Evolutionary conservation across 371 early-diverging fungal genomes (phyloP), one percentile per base, ranked within the genome.

Genomic region (Mortierella polycephala): DNA sequence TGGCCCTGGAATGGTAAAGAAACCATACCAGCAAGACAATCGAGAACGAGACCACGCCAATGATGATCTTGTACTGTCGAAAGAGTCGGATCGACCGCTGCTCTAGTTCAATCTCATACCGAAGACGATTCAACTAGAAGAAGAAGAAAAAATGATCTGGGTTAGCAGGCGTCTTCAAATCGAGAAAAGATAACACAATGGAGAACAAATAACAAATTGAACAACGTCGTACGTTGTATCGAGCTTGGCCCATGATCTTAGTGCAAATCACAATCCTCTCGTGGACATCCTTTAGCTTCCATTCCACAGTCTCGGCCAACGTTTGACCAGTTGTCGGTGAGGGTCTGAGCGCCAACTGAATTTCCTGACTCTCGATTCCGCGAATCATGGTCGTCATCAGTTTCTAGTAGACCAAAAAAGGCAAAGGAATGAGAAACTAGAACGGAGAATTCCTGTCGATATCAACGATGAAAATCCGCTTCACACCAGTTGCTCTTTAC

Each of bases 31-130:
- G 20, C 12, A 66, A 53, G n/a, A 75, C 47, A 10, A 70, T 21
- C 42, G 60, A 62, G 40, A 63, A 13, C 10, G 67, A 44, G 18
- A 66, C 45, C n/a, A 71, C 64, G 0, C 56, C 63, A 51, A 75
- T 70, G n/a, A 70, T 54, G 53, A 75, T 75, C 71, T 75, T 75
- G 76, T 75, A 75, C 53, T 75, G 70, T 16, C 76, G 67, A 20
- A 75, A 67, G 8, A 67, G 42, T 4, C 71, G 67, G 51, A 75
- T 67, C n/a, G 76, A 75, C 1, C 76, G 62, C 41, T 67, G 71
- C 46, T 75, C 76, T 0, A 75, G 62, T 16, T 67, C 76, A 37
- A 71, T 71, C 57, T 75, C 76, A 53, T 71, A 59, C 12, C 55
- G 52, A 0, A 75, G 54, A 1, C 71, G 76, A 50, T 63, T 63